These are phyloP conservation scores for Scopulariopsis brevicaulis DNA, from an alignment of 2,329 filamentous ascomycete species.

Conservation along the genomic window DNA sequence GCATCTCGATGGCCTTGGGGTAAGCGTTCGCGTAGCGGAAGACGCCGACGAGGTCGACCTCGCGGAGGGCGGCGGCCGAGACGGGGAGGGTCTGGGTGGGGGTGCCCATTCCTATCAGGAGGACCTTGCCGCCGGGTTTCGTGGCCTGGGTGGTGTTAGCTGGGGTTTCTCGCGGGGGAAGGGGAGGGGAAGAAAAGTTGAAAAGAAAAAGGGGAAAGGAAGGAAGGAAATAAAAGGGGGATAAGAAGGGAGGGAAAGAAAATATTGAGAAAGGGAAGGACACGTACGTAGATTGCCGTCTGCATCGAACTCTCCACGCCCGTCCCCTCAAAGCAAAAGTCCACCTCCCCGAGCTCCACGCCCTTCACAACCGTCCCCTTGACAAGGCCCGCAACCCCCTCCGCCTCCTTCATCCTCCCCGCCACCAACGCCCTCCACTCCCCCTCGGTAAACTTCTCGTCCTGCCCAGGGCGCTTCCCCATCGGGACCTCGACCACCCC, in stretches of 20 bases:
- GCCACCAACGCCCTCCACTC: constrained; percentile 33
- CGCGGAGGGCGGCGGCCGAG: constrained; percentile 54
- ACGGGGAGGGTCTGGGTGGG: constrained; percentile 60
- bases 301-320: constrained; percentile 69
- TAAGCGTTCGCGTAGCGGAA: constrained; percentile 72
- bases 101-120: constrained; percentile 64
- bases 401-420: constrained; percentile 19
- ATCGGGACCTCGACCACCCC: constrained; percentile 35
- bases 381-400: constrained; percentile 33
- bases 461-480: constrained; percentile 35
- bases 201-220: not conserved
- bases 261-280: not conserved
- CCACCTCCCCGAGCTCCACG: constrained; percentile 47
- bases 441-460: constrained; percentile 18
- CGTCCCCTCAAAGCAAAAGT: constrained; percentile 66
- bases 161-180: not conserved
- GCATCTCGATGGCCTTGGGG: constrained; percentile 37
- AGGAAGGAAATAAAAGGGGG: too few species aligned
- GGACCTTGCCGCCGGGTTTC: constrained; percentile 54
- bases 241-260: too few species aligned
- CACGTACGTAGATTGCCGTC: constrained; percentile 54
- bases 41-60: constrained; percentile 60
- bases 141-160: constrained; percentile 30
- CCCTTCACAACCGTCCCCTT: constrained; percentile 22
- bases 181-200: not conserved